phyloP scores from a whole-genome alignment of 1,284 basidiomycete genomes.

The Xerocomus nothofagi region DNA sequence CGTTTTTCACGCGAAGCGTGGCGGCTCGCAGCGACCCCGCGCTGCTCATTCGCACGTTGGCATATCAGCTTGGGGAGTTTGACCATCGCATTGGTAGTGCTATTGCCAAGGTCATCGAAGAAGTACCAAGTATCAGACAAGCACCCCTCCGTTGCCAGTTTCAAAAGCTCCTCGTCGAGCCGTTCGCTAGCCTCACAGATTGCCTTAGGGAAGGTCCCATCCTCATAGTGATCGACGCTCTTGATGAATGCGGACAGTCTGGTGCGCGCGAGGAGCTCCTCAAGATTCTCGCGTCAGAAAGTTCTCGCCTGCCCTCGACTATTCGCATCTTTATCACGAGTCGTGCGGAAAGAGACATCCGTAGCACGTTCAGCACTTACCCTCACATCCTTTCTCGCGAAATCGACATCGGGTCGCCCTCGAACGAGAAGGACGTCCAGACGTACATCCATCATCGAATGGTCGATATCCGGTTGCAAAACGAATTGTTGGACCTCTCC shows the following conservation, averaged over 20 bases:
- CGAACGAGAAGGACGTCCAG: constrained; percentile 31
- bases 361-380: constrained; percentile 8
- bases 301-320: constrained; percentile 23
- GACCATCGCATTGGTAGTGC: constrained; percentile 29
- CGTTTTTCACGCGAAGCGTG: constrained; percentile 32
- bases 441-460: constrained; percentile 33
- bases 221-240: constrained; percentile 35
- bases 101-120: constrained; percentile 28
- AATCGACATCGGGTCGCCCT: constrained; percentile 29
- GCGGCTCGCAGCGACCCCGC: constrained; percentile 27
- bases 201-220: constrained; percentile 30
- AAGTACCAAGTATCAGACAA: constrained; percentile 32
- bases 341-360: constrained; percentile 34
- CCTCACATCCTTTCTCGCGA: constrained; percentile 20
- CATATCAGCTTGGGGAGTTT: constrained; percentile 35
- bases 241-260: constrained; percentile 34
- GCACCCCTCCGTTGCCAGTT: constrained; percentile 34
- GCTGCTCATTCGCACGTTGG: constrained; percentile 31
- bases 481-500: constrained; percentile 24
- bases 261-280: constrained; percentile 30
- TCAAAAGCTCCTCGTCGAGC: constrained; percentile 34
- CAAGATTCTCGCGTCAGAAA: constrained; percentile 23
- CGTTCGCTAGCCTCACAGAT: constrained; percentile 18
- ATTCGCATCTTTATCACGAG: constrained; percentile 35
- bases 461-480: constrained; percentile 22